phyloP scores from a whole-genome alignment of 805 yeast species.

The Pichia phayaonensis region DNA sequence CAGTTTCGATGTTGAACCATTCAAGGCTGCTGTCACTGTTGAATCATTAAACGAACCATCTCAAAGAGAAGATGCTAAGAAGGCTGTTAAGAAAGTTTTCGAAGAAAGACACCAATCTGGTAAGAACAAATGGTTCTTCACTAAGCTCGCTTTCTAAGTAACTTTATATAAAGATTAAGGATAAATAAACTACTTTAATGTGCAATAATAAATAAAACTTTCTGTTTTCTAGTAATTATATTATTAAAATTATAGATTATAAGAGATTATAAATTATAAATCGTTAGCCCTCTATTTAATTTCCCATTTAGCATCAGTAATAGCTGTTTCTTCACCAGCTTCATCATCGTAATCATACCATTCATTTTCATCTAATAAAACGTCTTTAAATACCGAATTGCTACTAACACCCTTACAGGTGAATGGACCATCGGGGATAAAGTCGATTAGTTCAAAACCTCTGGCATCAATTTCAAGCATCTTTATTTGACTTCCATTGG shows the following conservation, averaged over 20 bases:
- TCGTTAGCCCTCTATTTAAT: conserved; percentile 26
- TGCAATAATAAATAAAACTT: conserved; percentile 8
- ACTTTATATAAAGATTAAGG: conserved; percentile 8
- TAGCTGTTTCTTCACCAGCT: conserved; percentile 69
- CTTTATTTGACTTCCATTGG: conserved; percentile 33
- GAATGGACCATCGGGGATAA: conserved; percentile 59
- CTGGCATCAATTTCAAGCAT: conserved; percentile 75
- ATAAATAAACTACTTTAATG: conserved; percentile 8
- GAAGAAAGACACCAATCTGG: conserved; percentile 99
- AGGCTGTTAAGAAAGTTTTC: conserved; percentile 97
- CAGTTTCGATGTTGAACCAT: conserved; percentile 92
- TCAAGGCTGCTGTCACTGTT: conserved; percentile 84
- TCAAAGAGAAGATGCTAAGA: conserved; percentile 98
- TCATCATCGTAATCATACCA: conserved; percentile 96
- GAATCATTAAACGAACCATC: conserved; percentile 97
- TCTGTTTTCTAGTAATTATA: conserved; percentile 4
- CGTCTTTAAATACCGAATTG: conserved; percentile 16
- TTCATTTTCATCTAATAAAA: conserved; percentile 72
- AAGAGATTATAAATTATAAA: neutral
- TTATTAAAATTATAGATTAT: neutral
- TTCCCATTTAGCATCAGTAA: conserved; percentile 67
- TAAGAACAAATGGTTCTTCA: conserved; percentile 99
- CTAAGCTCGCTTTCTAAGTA: conserved; percentile 51
- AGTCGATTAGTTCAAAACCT: conserved; percentile 68
- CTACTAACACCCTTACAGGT: conserved; percentile 44